Conservation (phyloP, 75 land plant species). For the Cryptomeria japonica region DNA sequence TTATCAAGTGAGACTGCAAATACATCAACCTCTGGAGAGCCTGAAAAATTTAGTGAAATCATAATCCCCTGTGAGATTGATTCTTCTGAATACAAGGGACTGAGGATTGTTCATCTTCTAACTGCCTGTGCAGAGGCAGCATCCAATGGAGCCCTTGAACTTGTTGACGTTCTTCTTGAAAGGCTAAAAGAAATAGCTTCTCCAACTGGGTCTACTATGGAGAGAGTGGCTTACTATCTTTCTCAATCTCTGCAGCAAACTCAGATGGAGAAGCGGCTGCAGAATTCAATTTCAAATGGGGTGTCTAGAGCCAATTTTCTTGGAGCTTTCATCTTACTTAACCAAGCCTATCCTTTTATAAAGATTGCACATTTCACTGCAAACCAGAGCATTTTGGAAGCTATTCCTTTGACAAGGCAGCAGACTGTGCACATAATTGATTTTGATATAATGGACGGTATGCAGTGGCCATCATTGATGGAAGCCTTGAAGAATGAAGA, state of each 20-base stretch:
- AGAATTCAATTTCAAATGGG: neutral
- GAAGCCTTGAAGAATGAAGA: no score
- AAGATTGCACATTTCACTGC: slow-evolving; percentile 68
- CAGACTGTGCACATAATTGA: slow-evolving; percentile 54
- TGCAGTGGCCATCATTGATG: slow-evolving; percentile 39
- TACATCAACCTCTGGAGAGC: no score
- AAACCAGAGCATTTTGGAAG: slow-evolving; percentile 68
- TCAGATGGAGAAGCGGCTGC: neutral
- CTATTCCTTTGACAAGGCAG: slow-evolving; percentile 19
- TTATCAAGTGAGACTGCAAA: no score
- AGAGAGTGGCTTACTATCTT: neutral
- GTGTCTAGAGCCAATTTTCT: neutral
- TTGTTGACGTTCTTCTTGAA: no score
- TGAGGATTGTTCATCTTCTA: neutral
- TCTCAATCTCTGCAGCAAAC: neutral
- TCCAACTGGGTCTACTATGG: neutral
- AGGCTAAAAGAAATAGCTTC: neutral
- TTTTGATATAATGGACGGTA: slow-evolving; percentile 63
- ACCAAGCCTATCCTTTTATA: slow-evolving; percentile 32
- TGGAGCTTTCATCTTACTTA: neutral
- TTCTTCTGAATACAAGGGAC: slow-evolving; percentile 22
- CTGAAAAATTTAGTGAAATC: no score
- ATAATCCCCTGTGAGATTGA: no score
- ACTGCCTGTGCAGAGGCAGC: no score
- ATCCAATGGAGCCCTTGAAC: no score